These are phyloP conservation scores for Lactarius evosmus DNA, from an alignment of 768 basidiomycete genomes.

Conservation along the genomic window DNA sequence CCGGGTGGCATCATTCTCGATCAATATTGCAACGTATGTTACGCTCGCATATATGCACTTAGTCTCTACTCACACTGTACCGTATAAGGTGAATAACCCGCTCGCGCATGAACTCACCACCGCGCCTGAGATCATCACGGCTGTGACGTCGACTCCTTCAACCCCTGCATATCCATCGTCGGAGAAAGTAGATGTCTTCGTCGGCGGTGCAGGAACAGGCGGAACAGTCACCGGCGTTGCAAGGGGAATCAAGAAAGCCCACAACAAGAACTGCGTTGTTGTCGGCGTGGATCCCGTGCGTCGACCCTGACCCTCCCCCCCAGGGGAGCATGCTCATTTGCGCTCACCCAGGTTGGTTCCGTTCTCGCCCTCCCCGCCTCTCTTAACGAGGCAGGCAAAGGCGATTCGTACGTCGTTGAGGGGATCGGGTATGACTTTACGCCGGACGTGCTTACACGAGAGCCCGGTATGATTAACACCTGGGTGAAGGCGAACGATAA, in stretches of 20 bases:
- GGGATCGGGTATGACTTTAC: slow-evolving; percentile 98
- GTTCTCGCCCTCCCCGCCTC: slow-evolving; percentile 71
- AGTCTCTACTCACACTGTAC: slow-evolving; percentile 16
- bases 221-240: slow-evolving; percentile 91
- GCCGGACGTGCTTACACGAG: slow-evolving; percentile 79
- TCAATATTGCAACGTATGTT: slow-evolving; percentile 77
- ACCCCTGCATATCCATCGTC: slow-evolving; percentile 57
- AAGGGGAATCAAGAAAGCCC: slow-evolving; percentile 70
- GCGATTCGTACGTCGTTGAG: slow-evolving; percentile 71
- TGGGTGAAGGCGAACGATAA: slow-evolving; percentile 88
- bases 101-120: slow-evolving; percentile 89
- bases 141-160: slow-evolving; percentile 63
- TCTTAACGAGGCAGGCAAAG: slow-evolving; percentile 54
- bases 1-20: slow-evolving; percentile 87
- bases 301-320: slow-evolving; percentile 19
- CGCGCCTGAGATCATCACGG: slow-evolving; percentile 87
- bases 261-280: slow-evolving; percentile 69
- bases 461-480: slow-evolving; percentile 53
- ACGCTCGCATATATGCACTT: neutral
- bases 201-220: slow-evolving; percentile 91
- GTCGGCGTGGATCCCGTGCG: slow-evolving; percentile 91
- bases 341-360: slow-evolving; percentile 67
- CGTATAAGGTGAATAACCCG: slow-evolving; percentile 69
- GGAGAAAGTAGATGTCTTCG: slow-evolving; percentile 72
- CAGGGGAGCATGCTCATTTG: neutral